Conservation (phyloP, 2,329 filamentous ascomycete genomes). For the Laburnicola sp. region DNA sequence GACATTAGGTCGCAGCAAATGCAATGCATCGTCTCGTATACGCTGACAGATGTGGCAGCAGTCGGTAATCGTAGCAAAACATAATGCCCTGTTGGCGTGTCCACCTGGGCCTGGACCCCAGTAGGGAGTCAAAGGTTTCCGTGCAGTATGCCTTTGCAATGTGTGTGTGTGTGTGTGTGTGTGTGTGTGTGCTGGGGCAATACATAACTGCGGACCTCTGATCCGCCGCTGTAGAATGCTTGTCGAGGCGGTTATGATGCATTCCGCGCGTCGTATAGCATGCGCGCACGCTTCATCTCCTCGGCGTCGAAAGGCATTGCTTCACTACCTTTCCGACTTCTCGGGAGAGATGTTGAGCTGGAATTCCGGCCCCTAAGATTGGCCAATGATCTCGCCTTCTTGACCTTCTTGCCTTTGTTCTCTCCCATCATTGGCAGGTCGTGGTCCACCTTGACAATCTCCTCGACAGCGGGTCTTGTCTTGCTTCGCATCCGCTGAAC, state of each 20-base stretch:
- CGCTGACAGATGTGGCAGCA: neutral
- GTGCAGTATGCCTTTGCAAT: no score
- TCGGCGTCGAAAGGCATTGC: slow-evolving; percentile 38
- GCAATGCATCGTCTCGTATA: neutral
- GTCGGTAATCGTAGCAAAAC: neutral
- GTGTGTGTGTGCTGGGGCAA: no score
- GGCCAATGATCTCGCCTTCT: slow-evolving; percentile 43
- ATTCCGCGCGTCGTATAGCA: slow-evolving; percentile 34
- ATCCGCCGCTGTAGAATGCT: no score
- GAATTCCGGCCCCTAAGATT: slow-evolving; percentile 35
- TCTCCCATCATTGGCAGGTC: slow-evolving; percentile 24
- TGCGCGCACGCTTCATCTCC: slow-evolving; percentile 43
- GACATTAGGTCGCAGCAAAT: slow-evolving; percentile 1
- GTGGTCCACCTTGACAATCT: slow-evolving; percentile 46
- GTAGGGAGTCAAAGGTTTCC: no score
- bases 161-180: no score
- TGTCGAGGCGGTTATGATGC: slow-evolving; percentile 15
- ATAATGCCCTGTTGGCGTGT: slow-evolving; percentile 12
- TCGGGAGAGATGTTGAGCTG: slow-evolving; percentile 35
- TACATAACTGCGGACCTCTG: no score
- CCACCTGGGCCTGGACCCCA: no score
- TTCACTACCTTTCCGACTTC: slow-evolving; percentile 40
- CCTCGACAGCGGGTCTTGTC: slow-evolving; percentile 55
- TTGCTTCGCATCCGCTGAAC: slow-evolving; percentile 60
- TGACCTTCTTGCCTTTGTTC: slow-evolving; percentile 39